Evolutionary conservation across 345 rosid genomes (phyloP).

Genomic region (Clarkia xantiana): DNA sequence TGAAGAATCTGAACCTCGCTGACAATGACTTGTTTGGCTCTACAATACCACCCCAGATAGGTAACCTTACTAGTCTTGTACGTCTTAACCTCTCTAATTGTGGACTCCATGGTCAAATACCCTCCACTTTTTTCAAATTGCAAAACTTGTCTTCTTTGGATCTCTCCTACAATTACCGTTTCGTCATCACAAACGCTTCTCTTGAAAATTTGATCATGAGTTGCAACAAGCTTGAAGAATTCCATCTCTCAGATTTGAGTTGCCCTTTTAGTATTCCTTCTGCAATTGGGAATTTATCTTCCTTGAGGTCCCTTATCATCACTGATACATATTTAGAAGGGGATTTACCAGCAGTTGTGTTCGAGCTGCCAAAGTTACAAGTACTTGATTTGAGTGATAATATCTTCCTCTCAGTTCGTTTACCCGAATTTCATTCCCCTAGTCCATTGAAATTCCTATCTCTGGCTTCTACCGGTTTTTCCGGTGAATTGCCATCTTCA

Average conservation of each 20-base stretch:
- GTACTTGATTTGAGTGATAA: too few relatives aligned
- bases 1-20: conserved; percentile 6
- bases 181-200: neutral
- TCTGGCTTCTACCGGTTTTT: neutral
- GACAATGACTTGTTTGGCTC: neutral
- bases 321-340: neutral
- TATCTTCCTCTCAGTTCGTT: too few relatives aligned
- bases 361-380: too few relatives aligned
- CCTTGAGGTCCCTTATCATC: neutral
- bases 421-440: too few relatives aligned
- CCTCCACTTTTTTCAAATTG: neutral
- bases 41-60: neutral
- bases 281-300: neutral
- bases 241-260: neutral
- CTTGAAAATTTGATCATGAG: neutral
- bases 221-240: neutral
- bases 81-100: neutral
- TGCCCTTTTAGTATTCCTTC: neutral
- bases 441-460: neutral
- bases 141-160: neutral
- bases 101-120: neutral
- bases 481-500: conserved; percentile 5
- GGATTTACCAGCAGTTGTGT: neutral
- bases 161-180: neutral
- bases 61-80: conserved; percentile 1